Base-by-base conservation (phyloP, 2,329 filamentous ascomycete genomes). In the Venturia aucupariae region DNA sequence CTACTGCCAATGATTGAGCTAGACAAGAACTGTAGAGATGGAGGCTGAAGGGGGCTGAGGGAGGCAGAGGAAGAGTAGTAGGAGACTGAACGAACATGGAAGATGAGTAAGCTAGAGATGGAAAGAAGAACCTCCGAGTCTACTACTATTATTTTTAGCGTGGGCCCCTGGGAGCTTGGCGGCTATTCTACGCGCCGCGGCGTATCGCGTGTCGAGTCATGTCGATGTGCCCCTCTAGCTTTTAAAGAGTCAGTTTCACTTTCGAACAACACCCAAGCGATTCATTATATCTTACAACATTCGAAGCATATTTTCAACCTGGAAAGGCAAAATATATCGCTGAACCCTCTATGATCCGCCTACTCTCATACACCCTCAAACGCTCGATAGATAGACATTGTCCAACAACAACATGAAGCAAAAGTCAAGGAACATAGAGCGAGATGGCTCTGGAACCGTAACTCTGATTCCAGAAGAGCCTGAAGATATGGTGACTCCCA, bases 391-490 rank as follows among this genome's bases (percentile, higher is more conserved):
- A n/a, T n/a, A n/a, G n/a, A n/a, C n/a, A n/a, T n/a, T n/a, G n/a
- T n/a, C n/a, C n/a, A n/a, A 57, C n/a, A 32, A 35, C 17, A 44
- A 35, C 3, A 90, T 90, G 87, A 82, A 83, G 65, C 79, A 90
- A 54, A 81, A 89, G 69, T 88, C 86, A 72, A 83, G 86, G 66
- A 81, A 82, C 66, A 86, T 90, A 68, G 85, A 88, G 65, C 68
- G 72, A 70, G 82, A 86, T 74, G 86, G 86, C 75, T 84, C 84
- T 0, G 88, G 88, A 38, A 80, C 78, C 39, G 85, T 87, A 63
- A 88, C 85, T 6, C 78, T 90, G 63, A 81, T 85, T 66, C 88
- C 88, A 2, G 86, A 90, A 74, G 87, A 90, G 73, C 85, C 87
- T 61, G 88, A 90, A 76, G 88, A 90, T 70, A 90, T 90, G 87